Evolutionary conservation across 2,329 filamentous ascomycete genomes (phyloP), one percentile per base, ranked within the genome.

Genomic region (Aspergillus brasiliensis): DNA sequence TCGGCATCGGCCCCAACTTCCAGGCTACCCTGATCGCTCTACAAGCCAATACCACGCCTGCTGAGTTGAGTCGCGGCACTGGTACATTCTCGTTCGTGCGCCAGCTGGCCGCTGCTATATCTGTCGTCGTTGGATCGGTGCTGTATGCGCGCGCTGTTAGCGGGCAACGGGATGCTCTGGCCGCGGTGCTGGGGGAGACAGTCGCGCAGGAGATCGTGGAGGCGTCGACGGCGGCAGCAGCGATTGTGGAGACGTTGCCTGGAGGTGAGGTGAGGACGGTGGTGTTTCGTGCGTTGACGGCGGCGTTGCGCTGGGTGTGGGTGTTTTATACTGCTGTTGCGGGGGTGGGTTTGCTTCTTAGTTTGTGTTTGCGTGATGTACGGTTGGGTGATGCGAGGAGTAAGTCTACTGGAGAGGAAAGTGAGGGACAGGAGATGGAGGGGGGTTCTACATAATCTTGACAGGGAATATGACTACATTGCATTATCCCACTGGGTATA

Each of bases 1-100:
- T 65, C 2, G 63, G 63, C 10, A 57, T 59, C 3, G 63, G 64
- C 1, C 55, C 60, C 2, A 38, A 62, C 15, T 66, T 63, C 46
- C 64, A 66, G 21, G 62, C 61, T 6, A 63, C 65, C 1, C 57
- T 64, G 60, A 64, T 66, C 13, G 56, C 56, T 2, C 28, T 58
- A 2, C 56, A 58, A 21, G 23, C 55, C 10, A 57, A 27, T 2
- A 48, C 47, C 31, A 28, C 17, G 2, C 55, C 46, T 5, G 46
- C 37, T 7, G 55, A 57, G 17, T 10, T 48, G 23, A 46, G 27
- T 10, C 46, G 28, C 3, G 55, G 44, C 0, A 57, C 55, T 5
- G 55, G 28, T 5, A 57, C 47, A 3, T 42, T 57, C 8, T 47
- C 44, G 15, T 57, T 57, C 7, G 23, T 57, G 1, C 46, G 55